Base-by-base conservation (phyloP, 2,329 filamentous ascomycete species). In the Colletotrichum cordylinicola region DNA sequence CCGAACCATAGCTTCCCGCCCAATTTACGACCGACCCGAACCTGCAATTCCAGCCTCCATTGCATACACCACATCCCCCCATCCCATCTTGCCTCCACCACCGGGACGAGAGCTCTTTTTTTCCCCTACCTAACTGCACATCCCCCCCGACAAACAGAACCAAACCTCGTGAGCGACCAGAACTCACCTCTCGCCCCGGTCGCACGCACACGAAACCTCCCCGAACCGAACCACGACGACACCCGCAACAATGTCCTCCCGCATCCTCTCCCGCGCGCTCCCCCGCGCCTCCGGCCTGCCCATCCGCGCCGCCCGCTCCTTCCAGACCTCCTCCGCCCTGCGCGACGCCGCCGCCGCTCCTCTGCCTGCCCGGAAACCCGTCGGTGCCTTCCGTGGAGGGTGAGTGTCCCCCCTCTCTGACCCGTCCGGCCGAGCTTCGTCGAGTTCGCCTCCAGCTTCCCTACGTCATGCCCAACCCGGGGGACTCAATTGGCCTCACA, bases 341-440 rank as follows among this genome's bases (percentile, higher is more conserved):
- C 86, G 85, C 80, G 85, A 86, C 81, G 88, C 84, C 77, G 86
- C 85, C 64, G 82, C 86, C 55, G 82, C 85, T 71, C 86, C 89
- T 43, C 85, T 92, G 75, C 90, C 90, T n/a, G 86, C 88, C 70
- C 87, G 89, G 80, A 91, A 88, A 84, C 91, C 91, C 61, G 85
- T 92, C 75, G 91, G 91, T 79, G 91, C 91, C 75, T 91, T 92
- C 83, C 89, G 91, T 65, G 90, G 90, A 86, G 90, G 91, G 91
- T 92, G 80, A 83, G 90, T 86, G 58, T 9, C 37, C 9, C 43
- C 8, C 31, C 37, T 24, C 37, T 56, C 12, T 37, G 31, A 56
- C 5, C 18, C 39, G n/a, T 24, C 48, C 52, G n/a, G 31, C 13
- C 18, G 27, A 27, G 29, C 58, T 31, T 31, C 33, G 58, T 15